These are phyloP conservation scores for Penicillium paxilli DNA, from an alignment of 495 filamentous ascomycete genomes.

Conservation along the genomic window DNA sequence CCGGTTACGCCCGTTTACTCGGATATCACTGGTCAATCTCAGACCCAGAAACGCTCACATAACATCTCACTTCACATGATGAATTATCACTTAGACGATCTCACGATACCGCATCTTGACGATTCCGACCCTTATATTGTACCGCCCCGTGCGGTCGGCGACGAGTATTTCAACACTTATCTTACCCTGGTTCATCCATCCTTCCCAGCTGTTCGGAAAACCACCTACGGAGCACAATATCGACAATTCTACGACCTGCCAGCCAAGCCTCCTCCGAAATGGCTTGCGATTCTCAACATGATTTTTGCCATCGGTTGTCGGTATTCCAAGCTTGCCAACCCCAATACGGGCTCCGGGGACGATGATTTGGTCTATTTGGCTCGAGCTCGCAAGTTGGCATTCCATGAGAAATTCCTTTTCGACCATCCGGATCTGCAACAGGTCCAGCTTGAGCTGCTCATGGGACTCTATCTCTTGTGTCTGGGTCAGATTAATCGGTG, in stretches of 20 bases:
- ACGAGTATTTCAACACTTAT: slow-evolving; percentile 55
- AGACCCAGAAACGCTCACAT: neutral
- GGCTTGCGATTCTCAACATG: slow-evolving; percentile 63
- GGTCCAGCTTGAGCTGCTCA: slow-evolving; percentile 54
- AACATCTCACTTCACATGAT: slow-evolving; percentile 33
- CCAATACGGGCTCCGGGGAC: slow-evolving; percentile 20
- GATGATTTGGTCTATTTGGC: slow-evolving; percentile 59
- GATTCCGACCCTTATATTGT: slow-evolving; percentile 49
- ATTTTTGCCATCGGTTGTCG: slow-evolving; percentile 62
- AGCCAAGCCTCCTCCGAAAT: slow-evolving; percentile 35
- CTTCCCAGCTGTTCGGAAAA: slow-evolving; percentile 55
- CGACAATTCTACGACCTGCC: slow-evolving; percentile 27
- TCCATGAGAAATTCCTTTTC: slow-evolving; percentile 51
- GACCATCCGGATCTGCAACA: slow-evolving; percentile 60
- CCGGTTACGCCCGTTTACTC: neutral
- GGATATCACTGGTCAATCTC: neutral
- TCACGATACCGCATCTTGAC: slow-evolving; percentile 41
- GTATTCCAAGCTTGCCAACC: slow-evolving; percentile 20
- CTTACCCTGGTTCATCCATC: slow-evolving; percentile 56
- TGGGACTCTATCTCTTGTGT: slow-evolving; percentile 59
- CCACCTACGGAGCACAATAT: slow-evolving; percentile 43
- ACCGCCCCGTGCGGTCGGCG: slow-evolving; percentile 50
- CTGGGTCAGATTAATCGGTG: slow-evolving; percentile 64
- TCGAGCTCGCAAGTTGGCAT: slow-evolving; percentile 53
- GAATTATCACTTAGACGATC: slow-evolving; percentile 59